A percentile compares a stretch with the other conserved stretches of the same genome.
phyloP scores from a whole-genome alignment of 768 basidiomycete species.

The Sutorius australiensis region DNA sequence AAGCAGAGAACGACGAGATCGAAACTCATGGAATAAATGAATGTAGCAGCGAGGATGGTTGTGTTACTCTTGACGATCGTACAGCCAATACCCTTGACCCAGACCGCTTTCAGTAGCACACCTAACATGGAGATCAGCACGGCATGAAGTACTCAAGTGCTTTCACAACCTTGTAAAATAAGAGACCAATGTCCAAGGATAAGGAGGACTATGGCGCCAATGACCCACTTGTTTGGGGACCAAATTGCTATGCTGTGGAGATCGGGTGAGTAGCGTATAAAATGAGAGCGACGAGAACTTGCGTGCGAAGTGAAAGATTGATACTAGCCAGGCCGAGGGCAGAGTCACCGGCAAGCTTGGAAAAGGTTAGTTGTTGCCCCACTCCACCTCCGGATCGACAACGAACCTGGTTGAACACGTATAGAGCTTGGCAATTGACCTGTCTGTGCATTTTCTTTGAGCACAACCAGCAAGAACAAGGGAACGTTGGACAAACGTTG shows the following conservation, averaged over 20 bases:
- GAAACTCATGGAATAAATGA: constrained; percentile 76
- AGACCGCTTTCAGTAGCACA: constrained; percentile 54
- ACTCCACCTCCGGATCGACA: background rate
- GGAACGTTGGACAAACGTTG: constrained; percentile 11
- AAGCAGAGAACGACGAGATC: constrained; percentile 59
- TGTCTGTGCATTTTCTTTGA: constrained; percentile 20
- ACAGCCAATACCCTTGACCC: constrained; percentile 49
- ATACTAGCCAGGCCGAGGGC: constrained; percentile 45
- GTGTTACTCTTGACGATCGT: constrained; percentile 58
- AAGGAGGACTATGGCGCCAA: constrained; percentile 46
- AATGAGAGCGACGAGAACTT: constrained; percentile 3
- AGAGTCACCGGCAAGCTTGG: constrained; percentile 41
- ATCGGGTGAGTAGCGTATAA: constrained; percentile 10
- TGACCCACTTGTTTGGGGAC: constrained; percentile 53
- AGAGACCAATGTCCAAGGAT: constrained; percentile 70
- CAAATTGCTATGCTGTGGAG: constrained; percentile 56
- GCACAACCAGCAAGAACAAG: background rate
- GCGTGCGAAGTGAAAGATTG: constrained; percentile 46
- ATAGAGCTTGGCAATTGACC: constrained; percentile 44
- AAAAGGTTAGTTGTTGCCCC: background rate
- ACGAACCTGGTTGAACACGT: constrained; percentile 45
- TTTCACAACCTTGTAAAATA: constrained; percentile 52
- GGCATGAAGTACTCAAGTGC: background rate
- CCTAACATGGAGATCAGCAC: constrained; percentile 34
- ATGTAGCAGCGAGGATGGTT: constrained; percentile 61